phyloP scores from a whole-genome alignment of 179 eudicot species.

The Amaranthus tricolor region DNA sequence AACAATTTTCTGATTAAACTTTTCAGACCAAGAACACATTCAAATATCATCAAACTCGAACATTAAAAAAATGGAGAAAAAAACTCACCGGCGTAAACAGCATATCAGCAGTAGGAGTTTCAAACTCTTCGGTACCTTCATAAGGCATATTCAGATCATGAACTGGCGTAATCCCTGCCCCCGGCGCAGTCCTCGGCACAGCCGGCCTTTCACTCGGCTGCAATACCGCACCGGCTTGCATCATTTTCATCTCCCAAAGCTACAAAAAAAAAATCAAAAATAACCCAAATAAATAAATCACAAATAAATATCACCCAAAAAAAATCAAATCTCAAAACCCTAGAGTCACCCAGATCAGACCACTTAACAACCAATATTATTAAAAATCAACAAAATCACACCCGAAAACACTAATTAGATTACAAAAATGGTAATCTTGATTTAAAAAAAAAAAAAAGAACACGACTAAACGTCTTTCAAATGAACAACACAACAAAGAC shows the following conservation, averaged over 20 bases:
- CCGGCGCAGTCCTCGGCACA: slow-evolving; percentile 39
- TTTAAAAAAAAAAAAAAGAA: background rate
- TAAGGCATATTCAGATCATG: slow-evolving; percentile 97
- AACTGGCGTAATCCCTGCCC: slow-evolving; percentile 57
- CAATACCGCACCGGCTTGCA: slow-evolving; percentile 77
- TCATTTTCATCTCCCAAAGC: slow-evolving; percentile 94
- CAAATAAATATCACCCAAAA: slow-evolving; percentile 1
- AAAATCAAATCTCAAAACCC: slow-evolving; percentile 33
- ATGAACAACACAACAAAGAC: background rate
- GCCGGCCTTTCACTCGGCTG: slow-evolving; percentile 73
- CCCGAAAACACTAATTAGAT: slow-evolving; percentile 7
- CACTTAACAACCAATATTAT: slow-evolving; percentile 10
- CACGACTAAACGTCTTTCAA: background rate
- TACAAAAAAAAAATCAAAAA: slow-evolving; percentile 16
- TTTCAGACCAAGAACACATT: background rate
- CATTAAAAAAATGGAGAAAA: background rate
- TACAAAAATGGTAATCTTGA: background rate
- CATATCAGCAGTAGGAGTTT: slow-evolving; percentile 95
- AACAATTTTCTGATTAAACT: background rate
- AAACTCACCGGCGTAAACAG: slow-evolving; percentile 87
- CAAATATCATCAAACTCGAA: background rate
- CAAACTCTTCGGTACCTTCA: slow-evolving; percentile 92
- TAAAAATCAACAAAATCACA: background rate
- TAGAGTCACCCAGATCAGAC: slow-evolving; percentile 20
- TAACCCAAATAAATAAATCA: background rate